These are phyloP conservation scores for Fomitiporia mediterranea DNA, from an alignment of 1,284 basidiomycete genomes.

Conservation along the genomic window DNA sequence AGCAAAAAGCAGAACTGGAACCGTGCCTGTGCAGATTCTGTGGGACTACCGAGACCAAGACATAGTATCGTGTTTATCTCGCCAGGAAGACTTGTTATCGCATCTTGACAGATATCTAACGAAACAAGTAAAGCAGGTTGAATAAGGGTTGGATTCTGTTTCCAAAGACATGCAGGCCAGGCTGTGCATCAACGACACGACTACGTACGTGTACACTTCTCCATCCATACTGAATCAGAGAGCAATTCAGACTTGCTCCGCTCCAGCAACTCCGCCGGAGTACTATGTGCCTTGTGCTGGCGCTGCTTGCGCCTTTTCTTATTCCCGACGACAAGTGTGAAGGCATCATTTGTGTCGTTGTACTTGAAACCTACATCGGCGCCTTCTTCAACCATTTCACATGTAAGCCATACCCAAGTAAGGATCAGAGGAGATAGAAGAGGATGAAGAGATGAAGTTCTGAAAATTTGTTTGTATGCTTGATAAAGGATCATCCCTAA, in stretches of 20 bases:
- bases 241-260: slow-evolving; percentile 8
- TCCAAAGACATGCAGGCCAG: background rate
- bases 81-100: slow-evolving; percentile 1
- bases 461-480: too few relatives aligned
- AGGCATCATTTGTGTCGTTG: slow-evolving; percentile 1
- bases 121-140: background rate
- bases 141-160: background rate
- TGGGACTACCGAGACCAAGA: slow-evolving; percentile 67
- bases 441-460: background rate
- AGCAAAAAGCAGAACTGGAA: slow-evolving; percentile 64
- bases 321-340: slow-evolving; percentile 12
- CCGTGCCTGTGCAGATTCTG: slow-evolving; percentile 52
- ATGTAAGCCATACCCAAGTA: background rate
- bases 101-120: slow-evolving; percentile 17
- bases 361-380: background rate
- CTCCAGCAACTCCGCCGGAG: slow-evolving; percentile 9
- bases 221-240: slow-evolving; percentile 10
- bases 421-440: background rate
- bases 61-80: slow-evolving; percentile 40
- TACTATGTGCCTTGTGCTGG: background rate
- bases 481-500: too few relatives aligned
- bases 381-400: too few relatives aligned
- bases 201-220: slow-evolving; percentile 10
- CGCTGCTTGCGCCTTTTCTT: slow-evolving; percentile 15
- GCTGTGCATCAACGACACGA: slow-evolving; percentile 12